These are phyloP conservation scores for Speleostelium caveatum DNA, from an alignment of 78 protist species.

Conservation along the genomic window DNA sequence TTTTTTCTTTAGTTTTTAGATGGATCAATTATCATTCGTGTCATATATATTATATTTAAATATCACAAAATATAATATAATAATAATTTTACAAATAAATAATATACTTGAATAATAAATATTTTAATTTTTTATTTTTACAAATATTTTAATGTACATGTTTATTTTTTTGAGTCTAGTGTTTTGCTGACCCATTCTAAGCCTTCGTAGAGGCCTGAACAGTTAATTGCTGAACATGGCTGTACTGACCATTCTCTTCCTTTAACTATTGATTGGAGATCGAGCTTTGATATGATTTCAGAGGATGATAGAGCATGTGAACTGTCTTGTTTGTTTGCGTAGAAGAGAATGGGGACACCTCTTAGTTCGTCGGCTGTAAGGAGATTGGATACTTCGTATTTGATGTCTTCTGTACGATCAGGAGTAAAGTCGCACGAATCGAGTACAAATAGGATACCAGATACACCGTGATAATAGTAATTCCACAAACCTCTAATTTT, in stretches of 20 bases:
- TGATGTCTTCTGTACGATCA: conserved; percentile 90
- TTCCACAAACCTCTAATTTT: conserved; percentile 91
- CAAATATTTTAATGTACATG: too few species aligned
- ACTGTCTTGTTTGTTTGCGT: conserved; percentile 91
- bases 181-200: too few species aligned
- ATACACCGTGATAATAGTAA: conserved; percentile 88
- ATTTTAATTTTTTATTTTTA: too few species aligned
- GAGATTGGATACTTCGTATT: conserved; percentile 90
- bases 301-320: conserved; percentile 8
- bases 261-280: neutral
- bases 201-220: conserved; percentile 41
- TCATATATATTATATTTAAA: too few species aligned
- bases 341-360: conserved; percentile 81
- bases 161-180: too few species aligned
- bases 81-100: too few species aligned
- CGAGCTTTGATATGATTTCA: neutral
- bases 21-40: too few species aligned
- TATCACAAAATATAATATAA: too few species aligned
- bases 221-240: conserved; percentile 21
- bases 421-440: conserved; percentile 84
- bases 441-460: conserved; percentile 95
- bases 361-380: conserved; percentile 92
- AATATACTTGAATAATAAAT: too few species aligned
- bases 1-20: too few species aligned
- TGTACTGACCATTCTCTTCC: conserved; percentile 77